Evolutionary conservation across 225 moss, liverwort and hornwort species (phyloP), one percentile per base, ranked within the genome.

Genomic region (Sphagnum contortum): DNA sequence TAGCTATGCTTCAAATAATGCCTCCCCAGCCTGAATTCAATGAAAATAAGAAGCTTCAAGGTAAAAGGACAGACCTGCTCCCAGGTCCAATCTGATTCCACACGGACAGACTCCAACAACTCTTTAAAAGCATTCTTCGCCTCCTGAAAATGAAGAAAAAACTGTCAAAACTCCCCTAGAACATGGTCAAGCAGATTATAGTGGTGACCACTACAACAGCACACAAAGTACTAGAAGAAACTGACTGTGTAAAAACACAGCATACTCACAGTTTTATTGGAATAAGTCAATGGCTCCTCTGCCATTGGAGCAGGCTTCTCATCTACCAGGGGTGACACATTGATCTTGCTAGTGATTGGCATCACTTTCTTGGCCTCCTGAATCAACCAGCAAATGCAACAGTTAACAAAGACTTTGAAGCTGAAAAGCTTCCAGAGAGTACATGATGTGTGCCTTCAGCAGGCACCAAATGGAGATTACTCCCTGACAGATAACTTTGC

Each of bases 81-180:
- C 98, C 98, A 99, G 2, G 93, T 91, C 93, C 98, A 93, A 68
- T 99, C 93, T 64, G 93, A 85, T 70, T 99, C 98, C 44, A 99
- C 93, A 66, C 80, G 98, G 10, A 99, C 91, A 48, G 84, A 89
- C 72, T 99, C 98, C 55, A 99, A 79, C 12, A 99, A 79, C 74
- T 99, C 98, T 76, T 99, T 99, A 48, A 99, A 99, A 29, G 93
- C 98, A 77, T 91, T 91, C 79, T 99, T 99, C 13, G 98, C 98
- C 71, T 99, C 98, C 96, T 98, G 81, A 46, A 55, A 12, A 55
- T 60, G 29, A 55, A 58, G 12, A 52, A 52, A 49, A 66, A 4
- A 29, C 29, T 29, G 29, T 29, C 29, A 29, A 29, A 29, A 29
- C 29, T 29, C 29, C 29, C 1, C 29, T 29, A 1, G 29, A 29